phyloP scores from a whole-genome alignment of 2,329 filamentous ascomycete genomes.

The Penicillium sclerotiorum region DNA sequence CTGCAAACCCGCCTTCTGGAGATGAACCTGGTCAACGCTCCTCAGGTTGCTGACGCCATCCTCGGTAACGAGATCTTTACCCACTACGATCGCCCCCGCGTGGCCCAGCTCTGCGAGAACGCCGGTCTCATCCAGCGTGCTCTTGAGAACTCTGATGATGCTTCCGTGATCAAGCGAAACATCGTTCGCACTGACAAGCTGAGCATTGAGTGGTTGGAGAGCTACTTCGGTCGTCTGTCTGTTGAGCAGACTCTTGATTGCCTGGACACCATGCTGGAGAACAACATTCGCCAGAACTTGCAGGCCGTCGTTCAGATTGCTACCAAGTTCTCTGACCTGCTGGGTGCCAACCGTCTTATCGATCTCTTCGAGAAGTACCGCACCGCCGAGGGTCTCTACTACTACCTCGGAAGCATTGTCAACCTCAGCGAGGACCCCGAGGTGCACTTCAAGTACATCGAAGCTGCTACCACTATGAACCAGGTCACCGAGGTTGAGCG shows the following conservation, averaged over 20 bases:
- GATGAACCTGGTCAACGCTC: conserved; percentile 96
- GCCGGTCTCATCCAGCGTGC: conserved; percentile 85
- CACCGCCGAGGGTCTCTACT: conserved; percentile 94
- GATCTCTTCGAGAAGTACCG: conserved; percentile 97
- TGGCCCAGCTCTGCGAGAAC: conserved; percentile 90
- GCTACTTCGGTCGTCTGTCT: conserved; percentile 91
- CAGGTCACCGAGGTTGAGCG: conserved; percentile 96
- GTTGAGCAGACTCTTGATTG: conserved; percentile 94
- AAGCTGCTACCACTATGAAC: conserved; percentile 89
- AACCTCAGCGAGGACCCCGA: conserved; percentile 94
- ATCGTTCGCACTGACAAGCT: conserved; percentile 81
- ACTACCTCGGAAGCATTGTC: conserved; percentile 96
- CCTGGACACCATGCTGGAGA: conserved; percentile 92
- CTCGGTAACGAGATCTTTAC: conserved; percentile 98
- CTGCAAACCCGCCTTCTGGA: conserved; percentile 93
- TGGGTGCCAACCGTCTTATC: conserved; percentile 84
- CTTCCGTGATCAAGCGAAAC: conserved; percentile 86
- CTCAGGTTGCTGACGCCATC: conserved; percentile 96
- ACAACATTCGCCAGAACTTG: conserved; percentile 95
- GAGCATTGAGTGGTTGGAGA: conserved; percentile 85
- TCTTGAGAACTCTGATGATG: conserved; percentile 92
- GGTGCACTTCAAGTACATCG: conserved; percentile 99
- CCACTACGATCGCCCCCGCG: conserved; percentile 87
- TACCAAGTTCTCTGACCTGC: conserved; percentile 95
- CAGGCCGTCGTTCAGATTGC: conserved; percentile 93